Evolutionary conservation across 2,329 filamentous ascomycete genomes (phyloP).

Genomic region (Aureobasidium subglaciale): DNA sequence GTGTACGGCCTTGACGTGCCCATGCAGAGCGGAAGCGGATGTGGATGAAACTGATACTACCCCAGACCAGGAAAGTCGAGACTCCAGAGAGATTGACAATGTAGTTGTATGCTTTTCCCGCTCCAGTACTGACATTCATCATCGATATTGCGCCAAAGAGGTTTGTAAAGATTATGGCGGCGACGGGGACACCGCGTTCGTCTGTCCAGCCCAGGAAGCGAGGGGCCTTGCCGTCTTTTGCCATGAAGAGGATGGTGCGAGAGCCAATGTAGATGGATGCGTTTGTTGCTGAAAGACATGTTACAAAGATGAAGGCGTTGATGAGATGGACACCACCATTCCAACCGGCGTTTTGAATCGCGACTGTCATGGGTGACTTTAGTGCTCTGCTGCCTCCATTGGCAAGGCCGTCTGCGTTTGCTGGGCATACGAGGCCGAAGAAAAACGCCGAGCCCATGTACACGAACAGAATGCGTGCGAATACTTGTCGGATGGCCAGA

Average conservation of each 20-base stretch:
- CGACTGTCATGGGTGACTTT: conserved; percentile 66
- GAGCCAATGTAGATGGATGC: conserved; percentile 71
- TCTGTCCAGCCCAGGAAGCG: conserved; percentile 62
- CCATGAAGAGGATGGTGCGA: conserved; percentile 69
- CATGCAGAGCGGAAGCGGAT: conserved; percentile 64
- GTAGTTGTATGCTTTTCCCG: conserved; percentile 53
- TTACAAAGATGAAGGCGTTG: conserved; percentile 69
- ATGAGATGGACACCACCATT: conserved; percentile 66
- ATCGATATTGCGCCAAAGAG: conserved; percentile 64
- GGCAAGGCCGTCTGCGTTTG: conserved; percentile 57
- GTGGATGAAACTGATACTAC: conserved; percentile 61
- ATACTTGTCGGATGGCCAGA: conserved; percentile 27
- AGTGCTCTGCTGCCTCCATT: conserved; percentile 56
- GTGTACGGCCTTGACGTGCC: conserved; percentile 49
- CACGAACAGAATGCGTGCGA: conserved; percentile 40
- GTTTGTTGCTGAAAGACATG: conserved; percentile 65
- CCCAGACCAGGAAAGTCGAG: conserved; percentile 67
- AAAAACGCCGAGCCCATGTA: conserved; percentile 68
- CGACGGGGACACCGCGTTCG: conserved; percentile 52
- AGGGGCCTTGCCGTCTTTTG: conserved; percentile 65
- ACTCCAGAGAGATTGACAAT: conserved; percentile 63
- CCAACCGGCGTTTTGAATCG: conserved; percentile 68
- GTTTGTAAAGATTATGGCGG: conserved; percentile 61
- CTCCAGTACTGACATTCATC: conserved; percentile 65
- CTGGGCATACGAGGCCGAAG: conserved; percentile 66